These are phyloP conservation scores for Fallopia convolvulus DNA, from an alignment of 148 eudicot genomes.

Conservation along the genomic window DNA sequence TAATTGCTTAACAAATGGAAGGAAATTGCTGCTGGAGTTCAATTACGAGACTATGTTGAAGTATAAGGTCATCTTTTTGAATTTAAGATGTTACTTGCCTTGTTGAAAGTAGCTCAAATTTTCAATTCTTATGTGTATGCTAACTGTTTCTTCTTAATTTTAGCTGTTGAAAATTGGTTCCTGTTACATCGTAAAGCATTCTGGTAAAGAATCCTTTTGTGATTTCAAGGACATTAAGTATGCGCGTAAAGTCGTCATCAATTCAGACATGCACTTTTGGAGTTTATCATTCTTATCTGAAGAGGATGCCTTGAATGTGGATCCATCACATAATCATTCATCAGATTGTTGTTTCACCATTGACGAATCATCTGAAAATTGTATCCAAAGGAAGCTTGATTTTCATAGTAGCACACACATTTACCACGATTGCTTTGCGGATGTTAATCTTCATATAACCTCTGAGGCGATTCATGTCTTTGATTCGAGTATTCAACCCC, in stretches of 20 bases:
- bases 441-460: conserved; percentile 40
- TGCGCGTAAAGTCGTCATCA: conserved; percentile 32
- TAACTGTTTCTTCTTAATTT: conserved; percentile 21
- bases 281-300: conserved; percentile 45
- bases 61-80: conserved; percentile 43
- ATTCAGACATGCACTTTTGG: conserved; percentile 33
- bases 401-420: conserved; percentile 21
- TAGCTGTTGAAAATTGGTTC: conserved; percentile 58
- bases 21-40: conserved; percentile 66
- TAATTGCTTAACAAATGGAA: conserved; percentile 18
- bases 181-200: conserved; percentile 55
- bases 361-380: conserved; percentile 16
- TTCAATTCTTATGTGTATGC: conserved; percentile 13
- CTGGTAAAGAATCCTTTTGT: conserved; percentile 41
- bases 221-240: conserved; percentile 18
- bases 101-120: conserved; percentile 3
- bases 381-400: conserved; percentile 24
- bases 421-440: conserved; percentile 31
- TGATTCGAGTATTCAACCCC: conserved; percentile 25
- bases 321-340: conserved; percentile 16
- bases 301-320: conserved; percentile 23
- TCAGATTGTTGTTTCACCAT: conserved; percentile 14
- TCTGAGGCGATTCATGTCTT: conserved; percentile 25
- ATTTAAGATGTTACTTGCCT: conserved; percentile 2
- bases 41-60: conserved; percentile 38